Conservation (phyloP, 2,329 filamentous ascomycete genomes). For the Fusarium udum region DNA sequence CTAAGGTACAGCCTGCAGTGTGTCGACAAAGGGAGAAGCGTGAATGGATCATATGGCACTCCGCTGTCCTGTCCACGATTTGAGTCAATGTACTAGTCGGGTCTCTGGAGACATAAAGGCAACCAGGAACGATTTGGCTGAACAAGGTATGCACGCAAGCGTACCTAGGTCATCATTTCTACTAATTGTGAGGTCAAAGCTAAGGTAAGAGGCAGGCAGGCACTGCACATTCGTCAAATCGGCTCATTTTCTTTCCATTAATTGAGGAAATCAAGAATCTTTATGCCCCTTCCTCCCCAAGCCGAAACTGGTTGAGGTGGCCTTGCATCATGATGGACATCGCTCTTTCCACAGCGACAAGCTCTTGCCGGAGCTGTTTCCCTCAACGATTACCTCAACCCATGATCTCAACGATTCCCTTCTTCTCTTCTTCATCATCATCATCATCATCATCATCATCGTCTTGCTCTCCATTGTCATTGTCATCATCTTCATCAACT, state of each 20-base stretch:
- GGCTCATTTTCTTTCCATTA: not conserved
- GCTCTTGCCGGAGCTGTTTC: not conserved
- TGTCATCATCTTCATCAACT: not conserved
- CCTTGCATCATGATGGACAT: not conserved
- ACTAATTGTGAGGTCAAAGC: not conserved
- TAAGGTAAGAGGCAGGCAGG: not conserved
- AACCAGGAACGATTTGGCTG: not conserved
- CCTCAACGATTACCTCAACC: not conserved
- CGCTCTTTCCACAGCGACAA: not conserved
- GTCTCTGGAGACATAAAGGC: not conserved
- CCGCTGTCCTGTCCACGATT: not conserved
- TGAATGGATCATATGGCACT: not conserved
- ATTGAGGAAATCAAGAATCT: not conserved
- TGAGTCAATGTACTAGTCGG: not conserved
- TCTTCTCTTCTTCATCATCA: not conserved
- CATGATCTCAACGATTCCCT: not conserved
- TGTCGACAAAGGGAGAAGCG: not conserved
- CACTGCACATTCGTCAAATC: not conserved
- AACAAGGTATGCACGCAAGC: fast-evolving
- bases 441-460: not conserved
- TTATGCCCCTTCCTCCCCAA: fast-evolving
- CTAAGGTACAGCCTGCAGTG: fast-evolving
- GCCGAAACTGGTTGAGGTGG: not conserved
- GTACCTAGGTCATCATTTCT: fast-evolving
- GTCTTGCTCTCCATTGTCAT: not conserved